Evolutionary conservation across 1,139 yeast genomes (phyloP).

Genomic region (Kluyveromyces sp.): DNA sequence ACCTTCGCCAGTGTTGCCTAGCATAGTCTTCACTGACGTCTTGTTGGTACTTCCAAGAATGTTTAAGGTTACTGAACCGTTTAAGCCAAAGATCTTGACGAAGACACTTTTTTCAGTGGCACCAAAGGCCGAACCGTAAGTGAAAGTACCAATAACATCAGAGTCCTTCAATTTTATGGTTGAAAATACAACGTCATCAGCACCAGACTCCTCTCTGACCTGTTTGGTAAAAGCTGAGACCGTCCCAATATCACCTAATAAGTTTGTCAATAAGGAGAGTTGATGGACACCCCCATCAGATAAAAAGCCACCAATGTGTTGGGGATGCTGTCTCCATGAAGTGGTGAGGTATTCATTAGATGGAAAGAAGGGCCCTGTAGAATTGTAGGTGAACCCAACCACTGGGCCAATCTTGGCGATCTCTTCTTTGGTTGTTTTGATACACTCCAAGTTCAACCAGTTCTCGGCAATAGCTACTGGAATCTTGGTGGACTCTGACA

Average conservation of each 20-base stretch:
- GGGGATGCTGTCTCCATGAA: slow-evolving; percentile 81
- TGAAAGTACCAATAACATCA: slow-evolving; percentile 78
- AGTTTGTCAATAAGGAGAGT: slow-evolving; percentile 73
- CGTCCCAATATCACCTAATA: slow-evolving; percentile 66
- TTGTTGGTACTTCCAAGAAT: slow-evolving; percentile 44
- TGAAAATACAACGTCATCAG: slow-evolving; percentile 72
- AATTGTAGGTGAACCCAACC: slow-evolving; percentile 66
- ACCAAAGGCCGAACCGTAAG: slow-evolving; percentile 88
- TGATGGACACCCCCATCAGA: slow-evolving; percentile 97
- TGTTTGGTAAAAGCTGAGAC: slow-evolving; percentile 72
- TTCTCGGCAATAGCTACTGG: slow-evolving; percentile 80
- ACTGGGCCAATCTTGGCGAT: slow-evolving; percentile 69
- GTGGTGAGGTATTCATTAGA: slow-evolving; percentile 61
- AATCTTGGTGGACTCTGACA: slow-evolving; percentile 49
- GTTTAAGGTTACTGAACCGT: slow-evolving; percentile 66
- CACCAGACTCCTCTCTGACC: slow-evolving; percentile 66
- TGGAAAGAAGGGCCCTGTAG: slow-evolving; percentile 73
- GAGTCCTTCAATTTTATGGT: slow-evolving; percentile 50
- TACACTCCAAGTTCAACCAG: slow-evolving; percentile 65
- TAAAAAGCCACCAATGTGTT: slow-evolving; percentile 84
- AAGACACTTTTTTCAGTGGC: slow-evolving; percentile 62
- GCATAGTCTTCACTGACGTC: slow-evolving; percentile 38
- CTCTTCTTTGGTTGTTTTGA: slow-evolving; percentile 45
- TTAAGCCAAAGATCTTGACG: slow-evolving; percentile 67
- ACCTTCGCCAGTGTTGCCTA: slow-evolving; percentile 42